phyloP scores from a whole-genome alignment of 768 basidiomycete genomes.

The Suillus discolor region DNA sequence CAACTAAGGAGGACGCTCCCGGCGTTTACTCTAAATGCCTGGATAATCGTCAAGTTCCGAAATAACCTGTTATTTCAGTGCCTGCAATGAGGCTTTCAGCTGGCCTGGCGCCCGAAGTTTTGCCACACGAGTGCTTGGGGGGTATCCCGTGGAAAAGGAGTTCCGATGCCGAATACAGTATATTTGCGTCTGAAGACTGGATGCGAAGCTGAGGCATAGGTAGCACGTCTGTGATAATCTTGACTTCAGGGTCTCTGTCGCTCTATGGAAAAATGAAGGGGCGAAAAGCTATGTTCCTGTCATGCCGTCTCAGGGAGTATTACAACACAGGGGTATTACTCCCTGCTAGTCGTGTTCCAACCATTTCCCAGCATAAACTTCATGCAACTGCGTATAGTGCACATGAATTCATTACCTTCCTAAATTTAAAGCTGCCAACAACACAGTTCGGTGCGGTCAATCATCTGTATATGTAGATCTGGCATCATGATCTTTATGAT shows the following conservation, averaged over 20 bases:
- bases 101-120: not conserved
- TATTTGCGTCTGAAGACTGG: not conserved
- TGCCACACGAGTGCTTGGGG: not conserved
- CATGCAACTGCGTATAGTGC: not conserved
- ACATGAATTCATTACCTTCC: constrained; percentile 20
- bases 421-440: constrained; percentile 27
- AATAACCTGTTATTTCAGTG: not conserved
- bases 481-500: constrained; percentile 33
- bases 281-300: not conserved
- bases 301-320: not conserved
- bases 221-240: not conserved
- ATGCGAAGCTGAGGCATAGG: not conserved
- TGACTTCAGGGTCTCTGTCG: not conserved
- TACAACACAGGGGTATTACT: not conserved
- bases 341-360: constrained; percentile 24
- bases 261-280: not conserved
- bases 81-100: not conserved
- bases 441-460: constrained; percentile 32
- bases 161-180: not conserved
- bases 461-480: constrained; percentile 27
- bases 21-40: constrained; percentile 2
- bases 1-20: not conserved
- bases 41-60: not conserved
- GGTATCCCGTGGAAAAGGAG: constrained; percentile 3
- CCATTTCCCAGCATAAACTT: constrained; percentile 27